Evolutionary conservation across 1,139 yeast genomes (phyloP).

Genomic region (Yamadazyma kanchanaburiensis): DNA sequence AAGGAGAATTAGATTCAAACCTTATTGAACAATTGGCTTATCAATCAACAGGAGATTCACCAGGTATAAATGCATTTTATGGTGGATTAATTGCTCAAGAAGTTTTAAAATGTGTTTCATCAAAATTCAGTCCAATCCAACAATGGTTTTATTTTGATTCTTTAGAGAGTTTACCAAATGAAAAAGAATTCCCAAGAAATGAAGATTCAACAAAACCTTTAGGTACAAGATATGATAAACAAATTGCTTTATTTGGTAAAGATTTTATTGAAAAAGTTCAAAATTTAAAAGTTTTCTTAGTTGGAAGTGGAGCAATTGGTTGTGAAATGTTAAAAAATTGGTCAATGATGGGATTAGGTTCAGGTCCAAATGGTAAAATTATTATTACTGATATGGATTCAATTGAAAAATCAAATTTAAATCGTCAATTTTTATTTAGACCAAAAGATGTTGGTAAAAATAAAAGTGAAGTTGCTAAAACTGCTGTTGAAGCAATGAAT

Average conservation of each 20-base stretch:
- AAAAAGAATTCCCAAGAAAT: conserved; percentile 54
- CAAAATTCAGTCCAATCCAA: conserved; percentile 86
- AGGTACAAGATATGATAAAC: conserved; percentile 84
- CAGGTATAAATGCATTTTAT: conserved; percentile 83
- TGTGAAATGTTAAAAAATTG: conserved; percentile 98
- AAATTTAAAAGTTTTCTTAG: conserved; percentile 80
- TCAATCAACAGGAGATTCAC: conserved; percentile 90
- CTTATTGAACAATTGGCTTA: conserved; percentile 69
- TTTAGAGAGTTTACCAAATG: conserved; percentile 78
- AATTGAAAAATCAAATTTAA: conserved; percentile 91
- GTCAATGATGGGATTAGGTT: conserved; percentile 95
- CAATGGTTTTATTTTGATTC: conserved; percentile 95
- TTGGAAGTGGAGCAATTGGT: conserved; percentile 99
- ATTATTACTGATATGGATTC: conserved; percentile 90
- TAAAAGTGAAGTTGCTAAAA: conserved; percentile 88
- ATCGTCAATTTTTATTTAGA: conserved; percentile 93
- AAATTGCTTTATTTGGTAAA: conserved; percentile 89
- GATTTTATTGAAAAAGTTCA: conserved; percentile 70
- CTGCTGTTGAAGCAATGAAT: conserved; percentile 81
- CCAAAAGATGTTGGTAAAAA: conserved; percentile 90
- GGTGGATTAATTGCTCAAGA: conserved; percentile 98
- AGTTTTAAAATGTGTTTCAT: conserved; percentile 90
- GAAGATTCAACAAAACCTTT: conserved; percentile 72
- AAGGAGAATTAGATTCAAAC: conserved; percentile 57
- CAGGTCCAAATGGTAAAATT: conserved; percentile 86